A percentile compares a stretch with the other conserved stretches of the same genome.
Conservation (phyloP, 1,139 yeast genomes). For the Nakaseomyces nivariensis region DNA sequence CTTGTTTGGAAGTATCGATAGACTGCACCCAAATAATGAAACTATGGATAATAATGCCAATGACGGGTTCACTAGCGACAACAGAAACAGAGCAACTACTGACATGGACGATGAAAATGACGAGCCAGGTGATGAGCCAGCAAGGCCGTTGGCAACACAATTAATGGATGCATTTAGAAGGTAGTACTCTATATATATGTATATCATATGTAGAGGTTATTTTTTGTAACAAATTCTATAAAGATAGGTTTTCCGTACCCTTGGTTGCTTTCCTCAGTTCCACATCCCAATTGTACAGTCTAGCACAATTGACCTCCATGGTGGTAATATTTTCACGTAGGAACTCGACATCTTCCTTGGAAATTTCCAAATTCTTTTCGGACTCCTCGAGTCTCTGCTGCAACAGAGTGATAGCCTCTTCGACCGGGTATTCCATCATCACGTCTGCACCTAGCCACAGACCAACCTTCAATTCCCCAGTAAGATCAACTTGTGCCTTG, state of each 20-base stretch:
- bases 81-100: neutral
- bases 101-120: conserved; percentile 15
- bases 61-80: conserved; percentile 6
- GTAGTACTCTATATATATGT: conserved; percentile 7
- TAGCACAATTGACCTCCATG: conserved; percentile 94
- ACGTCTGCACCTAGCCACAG: conserved; percentile 97
- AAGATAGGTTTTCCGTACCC: conserved; percentile 13
- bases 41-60: neutral
- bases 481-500: conserved; percentile 47
- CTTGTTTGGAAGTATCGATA: conserved; percentile 1
- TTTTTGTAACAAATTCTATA: neutral
- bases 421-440: conserved; percentile 88
- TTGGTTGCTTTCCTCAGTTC: conserved; percentile 53
- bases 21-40: neutral
- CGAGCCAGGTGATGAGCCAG: conserved; percentile 25
- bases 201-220: neutral
- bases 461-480: conserved; percentile 47
- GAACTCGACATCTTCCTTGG: conserved; percentile 81
- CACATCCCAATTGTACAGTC: conserved; percentile 94
- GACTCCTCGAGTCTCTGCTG: conserved; percentile 56
- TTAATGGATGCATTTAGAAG: conserved; percentile 28
- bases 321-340: conserved; percentile 90
- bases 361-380: conserved; percentile 43
- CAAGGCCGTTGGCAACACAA: conserved; percentile 26
- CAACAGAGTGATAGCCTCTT: conserved; percentile 72